Evolutionary conservation across 2,329 filamentous ascomycete species (phyloP).

Genomic region (Monilinia vaccinii-corymbosi): DNA sequence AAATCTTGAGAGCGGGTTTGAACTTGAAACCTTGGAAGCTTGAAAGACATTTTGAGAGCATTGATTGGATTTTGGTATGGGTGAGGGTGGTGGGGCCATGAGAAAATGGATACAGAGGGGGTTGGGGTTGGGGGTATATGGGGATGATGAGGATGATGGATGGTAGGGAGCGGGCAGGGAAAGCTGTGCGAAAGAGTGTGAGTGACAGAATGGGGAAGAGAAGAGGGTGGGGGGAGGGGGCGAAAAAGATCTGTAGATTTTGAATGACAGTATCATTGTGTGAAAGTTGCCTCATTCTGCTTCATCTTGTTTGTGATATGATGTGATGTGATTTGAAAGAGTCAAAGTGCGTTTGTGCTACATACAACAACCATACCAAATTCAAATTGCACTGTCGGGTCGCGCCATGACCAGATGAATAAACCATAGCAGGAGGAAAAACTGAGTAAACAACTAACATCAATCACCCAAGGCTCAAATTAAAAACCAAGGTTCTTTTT

Average conservation of each 20-base stretch:
- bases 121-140: no score
- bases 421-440: no score
- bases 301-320: background rate
- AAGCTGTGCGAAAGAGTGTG: background rate
- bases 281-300: background rate
- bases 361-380: no score
- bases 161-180: background rate
- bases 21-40: background rate
- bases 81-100: background rate
- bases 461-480: no score
- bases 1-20: background rate
- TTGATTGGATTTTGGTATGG: background rate
- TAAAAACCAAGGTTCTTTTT: no score
- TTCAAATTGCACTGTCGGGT: no score
- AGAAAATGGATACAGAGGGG: background rate
- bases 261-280: slow-evolving; percentile 1
- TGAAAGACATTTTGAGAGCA: background rate
- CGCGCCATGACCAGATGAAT: no score
- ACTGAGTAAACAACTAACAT: no score
- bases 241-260: background rate
- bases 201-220: background rate
- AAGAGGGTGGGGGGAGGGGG: background rate
- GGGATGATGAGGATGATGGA: no score
- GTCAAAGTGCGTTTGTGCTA: no score
- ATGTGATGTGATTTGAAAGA: background rate